Percentiles rank a stretch among this genome's conserved stretches.
These are phyloP conservation scores for Ophiostoma perfectum DNA, from an alignment of 2,329 filamentous ascomycete genomes.

Conservation along the genomic window DNA sequence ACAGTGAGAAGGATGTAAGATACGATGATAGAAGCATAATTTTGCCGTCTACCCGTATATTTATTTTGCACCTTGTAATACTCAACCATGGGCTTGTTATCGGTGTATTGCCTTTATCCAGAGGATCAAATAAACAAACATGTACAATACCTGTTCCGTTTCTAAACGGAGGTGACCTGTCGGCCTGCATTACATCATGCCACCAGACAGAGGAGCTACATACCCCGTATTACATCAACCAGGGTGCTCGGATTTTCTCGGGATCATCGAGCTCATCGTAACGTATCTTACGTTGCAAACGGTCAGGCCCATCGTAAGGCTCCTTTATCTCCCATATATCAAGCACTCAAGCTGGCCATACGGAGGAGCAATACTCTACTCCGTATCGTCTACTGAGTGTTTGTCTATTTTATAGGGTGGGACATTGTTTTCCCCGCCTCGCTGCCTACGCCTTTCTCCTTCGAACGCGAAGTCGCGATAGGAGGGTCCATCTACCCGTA, in stretches of 20 bases:
- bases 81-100: too few relatives aligned
- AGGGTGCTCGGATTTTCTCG: not conserved
- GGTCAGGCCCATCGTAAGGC: not conserved
- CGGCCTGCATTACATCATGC: not conserved
- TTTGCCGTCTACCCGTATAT: too few relatives aligned
- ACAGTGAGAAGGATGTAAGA: too few relatives aligned
- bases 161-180: not conserved
- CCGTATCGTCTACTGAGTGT: constrained; percentile 3
- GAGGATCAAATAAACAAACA: too few relatives aligned
- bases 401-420: not conserved
- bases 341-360: not conserved
- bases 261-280: constrained; percentile 2
- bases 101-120: too few relatives aligned
- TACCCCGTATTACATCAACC: not conserved
- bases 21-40: too few relatives aligned
- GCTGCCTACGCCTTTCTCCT: not conserved
- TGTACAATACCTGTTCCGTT: too few relatives aligned
- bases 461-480: constrained; percentile 9
- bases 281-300: not conserved
- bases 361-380: not conserved
- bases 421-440: constrained; percentile 2
- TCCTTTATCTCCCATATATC: not conserved
- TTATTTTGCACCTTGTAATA: too few relatives aligned
- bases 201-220: not conserved
- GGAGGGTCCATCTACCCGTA: not conserved